Base-by-base conservation (phyloP, 306 rosid genomes). In the Cicer judaicum region DNA sequence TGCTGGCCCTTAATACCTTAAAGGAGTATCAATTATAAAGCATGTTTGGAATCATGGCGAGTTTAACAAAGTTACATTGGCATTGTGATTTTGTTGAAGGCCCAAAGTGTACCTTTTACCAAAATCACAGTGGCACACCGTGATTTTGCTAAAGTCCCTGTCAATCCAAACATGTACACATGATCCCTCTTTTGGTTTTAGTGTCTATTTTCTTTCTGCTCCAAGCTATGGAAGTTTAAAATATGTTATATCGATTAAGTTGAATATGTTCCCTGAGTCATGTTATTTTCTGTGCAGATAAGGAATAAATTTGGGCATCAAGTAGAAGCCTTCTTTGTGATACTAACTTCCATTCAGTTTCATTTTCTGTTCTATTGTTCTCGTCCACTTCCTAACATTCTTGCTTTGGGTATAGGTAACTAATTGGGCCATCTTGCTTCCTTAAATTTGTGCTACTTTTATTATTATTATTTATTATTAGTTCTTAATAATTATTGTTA, bases 351-450 rank as follows among this genome's bases (percentile, higher is more conserved):
- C 49, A 16, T 86, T 84, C 97, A 93, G 84, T 93, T 91, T 84
- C 98, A 93, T 78, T 74, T 89, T 78, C 84, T 93, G 77, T 93
- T 91, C 87, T 93, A 93, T 69, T 90, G 92, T 75, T 84, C 94
- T 13, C 96, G 96, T 48, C 98, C 96, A 0, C 98, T 93, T 63
- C 94, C 96, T 39, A 91, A 91, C 82, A 82, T 87, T 74, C 87
- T 93, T 62, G 98, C 97, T 69, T 74, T 89, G 78, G 86, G 89
- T 78, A 70, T 75, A 80, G 97, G 98, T 93, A 89, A 68, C 77
- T 69, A 69, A 77, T 77, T 74, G 64, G 49, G 69, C 74, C 44
- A 19, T 52, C 53, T 40, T 65, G 62, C 68, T 16, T 61, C 64
- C 76, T 50, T 36, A 21, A 10, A 6, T 70, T 42, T 38, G 5